A percentile compares a stretch with the other conserved stretches of the same genome.
Evolutionary conservation across 305 asterid species (phyloP).

Genomic region (Stenogyne calaminthoides): DNA sequence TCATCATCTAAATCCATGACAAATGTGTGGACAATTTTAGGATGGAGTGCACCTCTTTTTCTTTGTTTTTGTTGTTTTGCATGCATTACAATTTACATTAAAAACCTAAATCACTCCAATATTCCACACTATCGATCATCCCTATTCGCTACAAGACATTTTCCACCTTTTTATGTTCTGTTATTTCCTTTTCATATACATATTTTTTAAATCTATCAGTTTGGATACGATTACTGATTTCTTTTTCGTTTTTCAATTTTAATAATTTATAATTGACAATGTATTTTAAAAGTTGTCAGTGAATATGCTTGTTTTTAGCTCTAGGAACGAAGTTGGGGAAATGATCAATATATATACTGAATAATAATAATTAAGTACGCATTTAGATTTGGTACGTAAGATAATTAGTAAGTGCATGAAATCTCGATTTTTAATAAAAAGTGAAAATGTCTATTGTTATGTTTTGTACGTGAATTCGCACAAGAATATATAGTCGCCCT

Average conservation of each 20-base stretch:
- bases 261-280: not conserved
- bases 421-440: not conserved
- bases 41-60: not conserved
- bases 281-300: not conserved
- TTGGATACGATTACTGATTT: not conserved
- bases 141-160: constrained; percentile 22
- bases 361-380: not conserved
- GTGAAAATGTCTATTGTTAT: not conserved
- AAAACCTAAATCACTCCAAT: not conserved
- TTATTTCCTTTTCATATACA: not conserved
- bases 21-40: constrained; percentile 19
- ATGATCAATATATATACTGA: not conserved
- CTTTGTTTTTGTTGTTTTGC: not conserved
- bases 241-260: not conserved
- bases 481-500: not conserved
- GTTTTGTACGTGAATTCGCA: not conserved
- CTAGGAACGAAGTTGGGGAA: not conserved
- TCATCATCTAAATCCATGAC: constrained; percentile 24
- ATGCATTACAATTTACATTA: not conserved
- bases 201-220: not conserved
- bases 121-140: constrained; percentile 7
- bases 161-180: constrained; percentile 23
- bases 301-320: not conserved
- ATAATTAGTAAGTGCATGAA: constrained; percentile 4
- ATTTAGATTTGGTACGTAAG: constrained; percentile 17